A percentile compares a stretch with the other conserved stretches of the same genome.
These are phyloP conservation scores for Kwoniella botswanensis DNA, from an alignment of 768 basidiomycete species.

Conservation along the genomic window DNA sequence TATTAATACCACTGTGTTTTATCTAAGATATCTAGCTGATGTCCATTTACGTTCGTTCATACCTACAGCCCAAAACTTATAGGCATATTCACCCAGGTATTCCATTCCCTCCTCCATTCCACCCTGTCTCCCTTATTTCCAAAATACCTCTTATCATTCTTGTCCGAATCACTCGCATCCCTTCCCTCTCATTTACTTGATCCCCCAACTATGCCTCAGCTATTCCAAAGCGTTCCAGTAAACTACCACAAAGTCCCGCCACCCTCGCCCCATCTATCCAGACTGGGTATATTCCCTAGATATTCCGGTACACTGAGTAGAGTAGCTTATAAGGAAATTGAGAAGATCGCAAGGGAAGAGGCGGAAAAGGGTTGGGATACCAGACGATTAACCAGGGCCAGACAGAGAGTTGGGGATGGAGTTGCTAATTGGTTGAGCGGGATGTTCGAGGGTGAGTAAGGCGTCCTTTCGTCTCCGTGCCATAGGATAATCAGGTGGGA, in stretches of 20 bases:
- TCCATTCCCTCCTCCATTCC: conserved; percentile 50
- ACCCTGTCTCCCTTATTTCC: conserved; percentile 45
- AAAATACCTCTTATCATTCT: conserved; percentile 40
- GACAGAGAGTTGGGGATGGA: conserved; percentile 77
- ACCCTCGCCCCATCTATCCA: conserved; percentile 41
- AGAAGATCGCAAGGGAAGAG: conserved; percentile 69
- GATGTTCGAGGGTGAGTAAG: conserved; percentile 67
- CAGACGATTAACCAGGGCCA: conserved; percentile 67
- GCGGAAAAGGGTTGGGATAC: conserved; percentile 69
- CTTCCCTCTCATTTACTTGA: conserved; percentile 28
- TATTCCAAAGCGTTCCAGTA: conserved; percentile 35
- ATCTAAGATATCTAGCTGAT: background rate
- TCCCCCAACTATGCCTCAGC: conserved; percentile 21
- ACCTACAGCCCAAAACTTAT: conserved; percentile 36
- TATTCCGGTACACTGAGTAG: conserved; percentile 67
- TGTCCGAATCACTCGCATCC: conserved; percentile 38
- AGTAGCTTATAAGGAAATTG: conserved; percentile 85
- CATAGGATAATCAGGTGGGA: no score
- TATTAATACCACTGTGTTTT: background rate
- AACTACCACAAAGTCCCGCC: conserved; percentile 41
- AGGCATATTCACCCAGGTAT: conserved; percentile 38
- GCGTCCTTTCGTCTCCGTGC: background rate
- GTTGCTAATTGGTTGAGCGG: conserved; percentile 84
- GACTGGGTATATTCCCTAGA: conserved; percentile 47
- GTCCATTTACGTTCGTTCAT: background rate